Evolutionary conservation across 495 filamentous ascomycete species (phyloP).

Genomic region (Penicillium argentinense): DNA sequence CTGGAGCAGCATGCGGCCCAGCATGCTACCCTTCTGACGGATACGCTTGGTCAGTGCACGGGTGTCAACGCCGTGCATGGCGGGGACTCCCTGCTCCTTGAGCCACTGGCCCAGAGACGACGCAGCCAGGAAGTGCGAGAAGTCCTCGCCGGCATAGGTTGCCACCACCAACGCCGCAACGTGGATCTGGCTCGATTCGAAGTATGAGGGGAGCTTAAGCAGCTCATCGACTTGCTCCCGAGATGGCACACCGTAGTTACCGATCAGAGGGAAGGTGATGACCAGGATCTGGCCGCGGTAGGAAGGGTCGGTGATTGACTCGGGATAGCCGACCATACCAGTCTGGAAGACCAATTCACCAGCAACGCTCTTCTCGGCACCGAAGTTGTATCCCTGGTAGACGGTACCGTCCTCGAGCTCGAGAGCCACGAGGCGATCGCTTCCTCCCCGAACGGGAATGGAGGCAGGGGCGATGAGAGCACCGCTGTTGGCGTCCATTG

Average conservation of each 20-base stretch:
- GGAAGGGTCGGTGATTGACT: conserved; percentile 90
- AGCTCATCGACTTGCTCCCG: conserved; percentile 78
- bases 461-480: conserved; percentile 52
- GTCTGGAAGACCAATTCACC: conserved; percentile 99
- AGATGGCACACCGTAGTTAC: conserved; percentile 94
- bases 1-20: conserved; percentile 81
- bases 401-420: conserved; percentile 87
- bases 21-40: conserved; percentile 91
- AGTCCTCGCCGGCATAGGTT: conserved; percentile 90
- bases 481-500: conserved; percentile 34
- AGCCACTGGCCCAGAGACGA: conserved; percentile 93
- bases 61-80: conserved; percentile 94
- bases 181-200: conserved; percentile 89
- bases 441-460: conserved; percentile 40
- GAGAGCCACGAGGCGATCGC: conserved; percentile 67
- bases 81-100: conserved; percentile 92
- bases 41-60: conserved; percentile 92
- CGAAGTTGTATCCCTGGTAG: conserved; percentile 94
- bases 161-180: conserved; percentile 87
- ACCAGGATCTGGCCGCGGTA: conserved; percentile 92
- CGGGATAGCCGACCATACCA: conserved; percentile 98
- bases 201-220: conserved; percentile 81
- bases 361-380: conserved; percentile 84
- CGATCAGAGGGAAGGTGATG: conserved; percentile 85
- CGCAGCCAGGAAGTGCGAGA: conserved; percentile 85